These are phyloP conservation scores for Lagenaria siceraria DNA, from an alignment of 306 rosid genomes.

Conservation along the genomic window DNA sequence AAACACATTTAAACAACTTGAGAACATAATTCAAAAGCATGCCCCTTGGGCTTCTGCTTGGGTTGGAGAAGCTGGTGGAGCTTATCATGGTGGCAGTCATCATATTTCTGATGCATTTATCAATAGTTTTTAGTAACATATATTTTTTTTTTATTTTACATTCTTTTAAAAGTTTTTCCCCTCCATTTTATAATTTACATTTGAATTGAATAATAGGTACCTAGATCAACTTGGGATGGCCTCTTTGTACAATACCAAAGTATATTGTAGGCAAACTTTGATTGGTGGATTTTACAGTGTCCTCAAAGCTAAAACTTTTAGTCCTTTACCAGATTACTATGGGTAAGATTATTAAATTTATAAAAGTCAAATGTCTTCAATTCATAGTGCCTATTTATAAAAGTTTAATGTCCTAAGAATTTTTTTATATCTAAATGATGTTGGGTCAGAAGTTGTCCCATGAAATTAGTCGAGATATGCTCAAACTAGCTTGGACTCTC, in stretches of 20 bases:
- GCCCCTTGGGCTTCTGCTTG: conserved; percentile 50
- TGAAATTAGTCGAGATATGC: no score
- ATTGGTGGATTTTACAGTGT: not conserved
- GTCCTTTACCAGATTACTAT: not conserved
- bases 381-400: no score
- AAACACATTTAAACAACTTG: conserved; percentile 27
- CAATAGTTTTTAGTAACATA: conserved; percentile 18
- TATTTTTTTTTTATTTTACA: no score
- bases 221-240: not conserved
- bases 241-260: not conserved
- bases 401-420: no score
- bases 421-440: no score
- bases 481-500: no score
- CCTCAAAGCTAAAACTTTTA: not conserved
- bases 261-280: not conserved
- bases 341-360: not conserved
- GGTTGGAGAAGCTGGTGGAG: conserved; percentile 99
- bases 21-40: conserved; percentile 29
- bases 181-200: no score
- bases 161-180: no score
- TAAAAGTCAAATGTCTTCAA: no score
- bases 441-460: no score
- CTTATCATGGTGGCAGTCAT: conserved; percentile 66
- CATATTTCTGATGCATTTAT: conserved; percentile 56
- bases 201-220: not conserved